Base-by-base conservation (phyloP, 352 stramenopile species). In the Globisporangium camurandrum region DNA sequence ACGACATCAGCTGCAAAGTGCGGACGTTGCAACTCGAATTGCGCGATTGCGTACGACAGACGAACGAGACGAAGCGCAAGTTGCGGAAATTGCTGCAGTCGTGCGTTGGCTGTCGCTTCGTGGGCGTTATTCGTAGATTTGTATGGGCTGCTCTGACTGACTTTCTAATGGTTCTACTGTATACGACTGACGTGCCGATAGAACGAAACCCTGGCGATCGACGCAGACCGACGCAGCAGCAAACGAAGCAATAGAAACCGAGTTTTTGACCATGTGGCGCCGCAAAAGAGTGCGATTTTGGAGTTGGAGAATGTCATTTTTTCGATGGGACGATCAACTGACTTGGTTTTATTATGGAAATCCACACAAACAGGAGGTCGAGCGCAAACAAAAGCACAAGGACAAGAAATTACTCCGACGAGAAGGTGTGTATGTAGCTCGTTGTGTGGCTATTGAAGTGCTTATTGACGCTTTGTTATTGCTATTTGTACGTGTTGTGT, bases 291-390 rank as follows among this genome's bases (percentile, higher is more conserved):
- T 85, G 50, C 46, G 58, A 28, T 2, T n/a, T n/a, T n/a, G n/a
- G n/a, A n/a, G n/a, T n/a, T n/a, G n/a, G n/a, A n/a, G n/a, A n/a
- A n/a, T n/a, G n/a, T n/a, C n/a, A n/a, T n/a, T n/a, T n/a, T n/a
- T n/a, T n/a, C n/a, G n/a, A n/a, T n/a, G n/a, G n/a, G n/a, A n/a
- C n/a, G n/a, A n/a, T n/a, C n/a, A n/a, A n/a, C n/a, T n/a, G n/a
- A n/a, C n/a, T n/a, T n/a, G n/a, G n/a, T n/a, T n/a, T n/a, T n/a
- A n/a, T n/a, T n/a, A n/a, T n/a, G n/a, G n/a, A n/a, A n/a, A n/a
- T n/a, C n/a, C n/a, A n/a, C n/a, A n/a, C n/a, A n/a, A n/a, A n/a
- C 46, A 89, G 78, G 78, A 89, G 42, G 43, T 81, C 42, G 68
- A 82, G 42, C 66, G 74, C 2, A 88, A 88, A 62, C 78, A 71